Evolutionary conservation across 1,284 basidiomycete species (phyloP), one percentile per base, ranked within the genome.

Genomic region (Ustilago esculenta): DNA sequence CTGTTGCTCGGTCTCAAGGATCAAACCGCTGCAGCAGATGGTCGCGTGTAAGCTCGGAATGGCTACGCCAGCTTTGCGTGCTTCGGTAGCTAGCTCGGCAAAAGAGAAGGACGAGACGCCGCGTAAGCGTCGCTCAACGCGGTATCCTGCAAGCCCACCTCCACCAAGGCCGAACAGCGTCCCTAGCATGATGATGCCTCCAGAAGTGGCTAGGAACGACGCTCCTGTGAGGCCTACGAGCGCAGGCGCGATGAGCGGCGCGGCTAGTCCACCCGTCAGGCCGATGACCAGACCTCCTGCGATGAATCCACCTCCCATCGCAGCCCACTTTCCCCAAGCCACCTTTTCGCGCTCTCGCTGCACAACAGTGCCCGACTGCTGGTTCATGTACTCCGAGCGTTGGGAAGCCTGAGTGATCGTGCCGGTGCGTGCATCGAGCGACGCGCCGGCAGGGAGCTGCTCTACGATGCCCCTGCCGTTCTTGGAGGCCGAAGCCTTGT

Each of bases 11-110:
- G 61, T 52, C 17, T 74, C 65, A 12, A 76, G 61, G n/a, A 75
- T 37, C n/a, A 79, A 49, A 2, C 76, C 76, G 23, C 65, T 61
- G 33, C 66, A 69, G 43, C 75, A 76, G 46, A 79, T 73, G 17
- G 75, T 77, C 4, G 76, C 77, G 24, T 77, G 73, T 39, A 79
- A 36, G 29, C 76, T 78, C 20, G 77, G 76, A 27, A 73, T 76
- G 15, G 61, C 52, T 1, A 76, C 39, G 5, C 68, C 69, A 2
- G 73, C 77, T 46, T 60, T 60, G 10, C 56, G 54, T 5, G 72
- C 69, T 34, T 57, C 59, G 9, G 55, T 74, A 4, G 46, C 43
- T 8, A 79, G 35, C 42, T 76, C 72, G 24, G 51, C 56, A 43
- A 77, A 77, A 2, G 55, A 51, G 27, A 79, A 68, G 4, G 58